Evolutionary conservation across 495 filamentous ascomycete genomes (phyloP), one percentile per base, ranked within the genome.

Genomic region (Achaetomiella virescens): DNA sequence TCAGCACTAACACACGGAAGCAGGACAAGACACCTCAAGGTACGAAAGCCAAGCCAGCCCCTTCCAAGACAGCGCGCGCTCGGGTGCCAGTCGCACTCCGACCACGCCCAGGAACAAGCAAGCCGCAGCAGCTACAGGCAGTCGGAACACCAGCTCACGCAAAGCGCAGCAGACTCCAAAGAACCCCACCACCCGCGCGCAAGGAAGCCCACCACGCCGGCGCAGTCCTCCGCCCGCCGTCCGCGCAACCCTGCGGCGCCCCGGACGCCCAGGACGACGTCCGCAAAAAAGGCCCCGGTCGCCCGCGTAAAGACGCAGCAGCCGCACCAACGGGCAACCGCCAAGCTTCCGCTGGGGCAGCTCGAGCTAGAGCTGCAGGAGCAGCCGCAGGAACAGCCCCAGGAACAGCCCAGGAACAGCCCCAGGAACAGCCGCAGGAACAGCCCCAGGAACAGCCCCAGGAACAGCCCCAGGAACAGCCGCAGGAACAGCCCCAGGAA

Each of bases 1-100:
- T 48, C 21, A 52, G 57, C 17, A 20, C 56, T 52, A 60, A 57
- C 43, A 8, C 29, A 25, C 37, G 54, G n/a, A 57, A 58, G 18
- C 48, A 51, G 56, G 45, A 45, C 36, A 59, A 49, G 45, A 27
- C 41, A 14, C 36, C 14, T 22, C 54, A 58, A 58, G 54, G 49
- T 57, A 58, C 59, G 54, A 55, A 40, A 29, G 17, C 17, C 52
- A 61, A 52, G 42, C 20, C 41, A 37, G 22, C 40, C 10, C 48
- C 53, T 5, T 40, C 55, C 22, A 50, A 42, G 48, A 41, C 17
- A 27, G 18, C 38, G 11, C 14, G n/a, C 24, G 45, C 38, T 12
- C 37, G 37, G 11, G 54, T 48, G 46, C 46, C 6, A 42, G 45
- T 50, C 41, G 33, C 54, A 48, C 61, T 41, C 42, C 27, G 8